Evolutionary conservation across 106 monocot genomes (phyloP).

Genomic region (Gastrodia elata): DNA sequence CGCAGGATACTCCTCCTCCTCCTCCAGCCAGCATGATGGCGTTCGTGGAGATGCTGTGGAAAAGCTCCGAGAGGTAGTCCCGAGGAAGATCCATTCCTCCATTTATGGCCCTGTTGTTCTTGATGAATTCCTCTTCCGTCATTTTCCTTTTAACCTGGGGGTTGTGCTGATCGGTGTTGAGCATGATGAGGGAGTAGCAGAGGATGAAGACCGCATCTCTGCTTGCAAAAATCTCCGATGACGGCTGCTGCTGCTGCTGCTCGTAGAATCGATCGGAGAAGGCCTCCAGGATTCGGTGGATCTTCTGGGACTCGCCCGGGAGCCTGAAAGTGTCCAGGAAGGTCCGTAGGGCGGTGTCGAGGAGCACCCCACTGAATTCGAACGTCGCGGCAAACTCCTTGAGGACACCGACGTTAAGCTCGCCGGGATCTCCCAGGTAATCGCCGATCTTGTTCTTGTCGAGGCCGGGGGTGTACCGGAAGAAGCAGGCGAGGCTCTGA

Average conservation of each 20-base stretch:
- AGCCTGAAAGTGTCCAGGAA: slow-evolving; percentile 82
- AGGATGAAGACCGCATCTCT: slow-evolving; percentile 73
- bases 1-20: no score
- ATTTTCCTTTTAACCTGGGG: slow-evolving; percentile 97
- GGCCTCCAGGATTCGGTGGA: slow-evolving; percentile 75
- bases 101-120: slow-evolving; percentile 80
- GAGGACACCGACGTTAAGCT: slow-evolving; percentile 61
- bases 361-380: slow-evolving; percentile 54
- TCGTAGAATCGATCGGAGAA: slow-evolving; percentile 80
- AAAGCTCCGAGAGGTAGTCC: slow-evolving; percentile 80
- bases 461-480: slow-evolving; percentile 64
- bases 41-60: slow-evolving; percentile 63
- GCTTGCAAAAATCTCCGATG: slow-evolving; percentile 48
- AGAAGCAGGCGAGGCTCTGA: slow-evolving; percentile 55
- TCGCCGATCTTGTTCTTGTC: slow-evolving; percentile 90
- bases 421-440: slow-evolving; percentile 62
- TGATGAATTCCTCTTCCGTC: slow-evolving; percentile 94
- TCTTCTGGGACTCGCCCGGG: slow-evolving; percentile 96
- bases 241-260: slow-evolving; percentile 59
- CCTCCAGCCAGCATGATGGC: slow-evolving; percentile 66
- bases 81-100: slow-evolving; percentile 63
- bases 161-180: slow-evolving; percentile 63
- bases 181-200: slow-evolving; percentile 77
- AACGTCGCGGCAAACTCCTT: slow-evolving; percentile 63
- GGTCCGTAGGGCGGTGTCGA: slow-evolving; percentile 62